Evolutionary conservation across 768 basidiomycete species (phyloP).

Genomic region (Amanita polypyramis): DNA sequence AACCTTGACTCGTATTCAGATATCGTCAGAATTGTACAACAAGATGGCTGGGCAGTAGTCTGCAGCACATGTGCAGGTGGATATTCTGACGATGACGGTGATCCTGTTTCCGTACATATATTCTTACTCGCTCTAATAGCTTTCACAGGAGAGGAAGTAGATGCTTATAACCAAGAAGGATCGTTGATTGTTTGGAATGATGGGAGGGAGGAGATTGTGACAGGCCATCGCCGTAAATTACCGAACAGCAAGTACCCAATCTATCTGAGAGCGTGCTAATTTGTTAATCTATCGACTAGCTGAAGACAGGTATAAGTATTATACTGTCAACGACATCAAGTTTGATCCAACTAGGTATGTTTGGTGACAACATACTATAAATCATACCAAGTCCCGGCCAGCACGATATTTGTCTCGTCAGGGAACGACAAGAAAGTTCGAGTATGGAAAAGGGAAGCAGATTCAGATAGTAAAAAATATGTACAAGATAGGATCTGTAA

Average conservation of each 20-base stretch:
- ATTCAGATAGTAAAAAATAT: conserved; percentile 12
- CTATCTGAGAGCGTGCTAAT: not conserved
- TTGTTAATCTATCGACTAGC: conserved; percentile 8
- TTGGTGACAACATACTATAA: not conserved
- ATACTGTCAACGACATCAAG: conserved; percentile 44
- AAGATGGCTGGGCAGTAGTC: conserved; percentile 27
- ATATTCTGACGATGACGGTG: conserved; percentile 20
- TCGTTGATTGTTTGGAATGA: conserved; percentile 32
- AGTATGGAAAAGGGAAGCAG: conserved; percentile 27
- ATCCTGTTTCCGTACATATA: conserved; percentile 10
- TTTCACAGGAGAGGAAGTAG: conserved; percentile 18
- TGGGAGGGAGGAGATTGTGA: conserved; percentile 10
- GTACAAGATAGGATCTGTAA: conserved; percentile 1
- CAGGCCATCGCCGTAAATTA: conserved; percentile 13
- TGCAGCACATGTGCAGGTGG: conserved; percentile 40
- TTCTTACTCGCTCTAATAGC: not conserved
- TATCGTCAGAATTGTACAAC: conserved; percentile 43
- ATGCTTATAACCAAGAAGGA: conserved; percentile 37
- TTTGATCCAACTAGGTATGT: conserved; percentile 40
- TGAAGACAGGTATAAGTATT: conserved; percentile 27
- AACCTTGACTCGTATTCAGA: conserved; percentile 20
- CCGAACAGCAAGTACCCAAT: conserved; percentile 6
- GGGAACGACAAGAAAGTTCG: conserved; percentile 34
- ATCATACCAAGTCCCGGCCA: conserved; percentile 13
- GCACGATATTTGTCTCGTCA: conserved; percentile 33